phyloP scores from a whole-genome alignment of 176 grass and related monocot species.

The Oryza brachyantha region DNA sequence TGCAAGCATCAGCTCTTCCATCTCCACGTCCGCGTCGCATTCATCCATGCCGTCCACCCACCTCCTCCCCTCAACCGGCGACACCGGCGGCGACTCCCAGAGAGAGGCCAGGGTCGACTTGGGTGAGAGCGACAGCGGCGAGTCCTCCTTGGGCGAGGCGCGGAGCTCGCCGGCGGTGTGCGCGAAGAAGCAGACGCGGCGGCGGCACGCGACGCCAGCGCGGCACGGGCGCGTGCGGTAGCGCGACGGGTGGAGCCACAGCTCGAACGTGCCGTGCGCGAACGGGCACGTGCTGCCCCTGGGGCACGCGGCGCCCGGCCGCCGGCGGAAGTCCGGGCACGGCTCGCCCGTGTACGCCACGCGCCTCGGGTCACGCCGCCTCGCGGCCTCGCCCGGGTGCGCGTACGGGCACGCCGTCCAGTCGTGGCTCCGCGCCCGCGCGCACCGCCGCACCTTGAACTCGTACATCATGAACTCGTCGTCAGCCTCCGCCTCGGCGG shows the following conservation, averaged over 20 bases:
- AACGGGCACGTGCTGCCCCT: slow-evolving; percentile 64
- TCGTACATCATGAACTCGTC: slow-evolving; percentile 99
- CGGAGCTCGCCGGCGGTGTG: slow-evolving; percentile 74
- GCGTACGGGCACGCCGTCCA: slow-evolving; percentile 97
- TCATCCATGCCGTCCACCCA: slow-evolving; percentile 24
- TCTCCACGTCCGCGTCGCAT: slow-evolving; percentile 20
- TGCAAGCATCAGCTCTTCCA: slow-evolving; percentile 63
- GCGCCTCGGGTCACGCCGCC: slow-evolving; percentile 68
- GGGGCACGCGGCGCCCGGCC: slow-evolving; percentile 50
- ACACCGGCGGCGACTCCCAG: slow-evolving; percentile 77
- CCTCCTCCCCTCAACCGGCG: slow-evolving; percentile 38
- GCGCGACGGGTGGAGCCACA: slow-evolving; percentile 88
- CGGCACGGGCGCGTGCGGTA: slow-evolving; percentile 89
- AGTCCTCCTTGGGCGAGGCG: slow-evolving; percentile 36
- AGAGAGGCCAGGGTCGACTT: slow-evolving; percentile 50
- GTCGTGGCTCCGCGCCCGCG: slow-evolving; percentile 76
- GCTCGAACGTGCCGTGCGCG: slow-evolving; percentile 94
- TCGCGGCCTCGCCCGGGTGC: slow-evolving; percentile 90
- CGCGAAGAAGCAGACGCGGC: slow-evolving; percentile 96
- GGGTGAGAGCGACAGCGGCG: slow-evolving; percentile 52
- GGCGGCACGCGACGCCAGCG: slow-evolving; percentile 63
- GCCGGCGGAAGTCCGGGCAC: slow-evolving; percentile 74
- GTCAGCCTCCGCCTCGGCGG: slow-evolving; percentile 35
- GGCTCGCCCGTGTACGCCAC: slow-evolving; percentile 68
- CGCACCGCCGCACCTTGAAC: slow-evolving; percentile 94